Evolutionary conservation across 192 early-diverging fungal genomes (phyloP), one percentile per base, ranked within the genome.

Genomic region (Podila clonocystis): DNA sequence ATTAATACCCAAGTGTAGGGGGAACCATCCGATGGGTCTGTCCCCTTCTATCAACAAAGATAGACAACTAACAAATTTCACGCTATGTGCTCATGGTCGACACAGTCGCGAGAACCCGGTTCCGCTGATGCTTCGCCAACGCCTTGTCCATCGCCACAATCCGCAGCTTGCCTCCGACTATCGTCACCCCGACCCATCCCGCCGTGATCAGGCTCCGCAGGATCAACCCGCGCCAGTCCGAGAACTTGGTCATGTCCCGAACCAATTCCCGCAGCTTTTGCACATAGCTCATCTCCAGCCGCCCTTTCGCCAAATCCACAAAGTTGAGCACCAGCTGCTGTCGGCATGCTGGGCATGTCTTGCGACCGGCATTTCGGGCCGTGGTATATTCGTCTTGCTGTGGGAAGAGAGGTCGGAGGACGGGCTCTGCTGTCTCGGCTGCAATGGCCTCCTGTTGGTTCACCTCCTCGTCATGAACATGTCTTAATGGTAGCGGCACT

Each of bases 121-220:
- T 80, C 62, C 50, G 50, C 26, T 80, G 77, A 52, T 80, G 66
- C 67, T 73, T 68, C 38, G 66, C 67, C 15, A 80, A 59, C 4
- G 77, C 57, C 70, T 80, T 80, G 28, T 80, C 77, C 65, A 80
- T 64, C 9, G 77, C 77, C 2, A 80, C 34, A 55, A 80, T 80
- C 62, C 77, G 55, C 34, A 80, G 33, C 30, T 80, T 80, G 4
- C 77, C 77, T 2, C 77, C 77, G 0, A 80, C 66, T 49, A 80
- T 80, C 15, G 77, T 80, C 48, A 80, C 61, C 4, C 77, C 77
- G 7, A 80, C 77, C 77, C 77, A 80, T 29, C 70, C 77, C 0
- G 71, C 70, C 9, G 77, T 80, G 36, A 80, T 80, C 67, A 80
- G 24, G 52, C 70, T 73, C 34, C 77, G 31, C 45, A 80, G 38